Conservation (phyloP, 768 basidiomycete genomes). For the Lentinula raphanica region DNA sequence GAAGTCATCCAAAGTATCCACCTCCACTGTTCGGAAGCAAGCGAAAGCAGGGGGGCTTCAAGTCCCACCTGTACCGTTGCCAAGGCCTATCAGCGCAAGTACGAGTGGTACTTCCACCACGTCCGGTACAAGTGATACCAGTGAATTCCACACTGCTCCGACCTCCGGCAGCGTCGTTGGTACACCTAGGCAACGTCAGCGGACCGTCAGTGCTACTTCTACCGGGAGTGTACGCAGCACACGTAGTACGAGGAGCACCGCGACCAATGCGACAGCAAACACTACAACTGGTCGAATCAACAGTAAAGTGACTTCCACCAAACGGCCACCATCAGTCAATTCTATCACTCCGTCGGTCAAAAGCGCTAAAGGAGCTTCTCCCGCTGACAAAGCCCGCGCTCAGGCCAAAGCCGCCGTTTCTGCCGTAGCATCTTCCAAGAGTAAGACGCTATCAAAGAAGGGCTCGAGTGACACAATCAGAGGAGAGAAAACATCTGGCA, state of each 20-base stretch:
- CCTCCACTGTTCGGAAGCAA: constrained; percentile 2
- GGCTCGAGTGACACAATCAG: constrained; percentile 31
- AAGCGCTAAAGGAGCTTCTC: background rate
- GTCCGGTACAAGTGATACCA: background rate
- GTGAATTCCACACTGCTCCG: constrained; percentile 4
- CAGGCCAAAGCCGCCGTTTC: background rate
- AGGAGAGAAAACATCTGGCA: background rate
- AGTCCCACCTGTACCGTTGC: background rate
- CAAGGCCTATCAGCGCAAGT: constrained; percentile 4
- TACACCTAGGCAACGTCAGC: constrained; percentile 3
- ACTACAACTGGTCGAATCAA: background rate
- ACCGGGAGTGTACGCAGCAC: constrained; percentile 9
- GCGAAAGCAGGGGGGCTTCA: background rate
- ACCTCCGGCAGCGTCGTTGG: background rate
- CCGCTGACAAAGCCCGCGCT: background rate
- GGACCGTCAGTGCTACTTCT: constrained; percentile 7
- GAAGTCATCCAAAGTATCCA: constrained; percentile 5
- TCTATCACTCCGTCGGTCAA: background rate
- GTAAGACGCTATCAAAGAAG: constrained; percentile 27
- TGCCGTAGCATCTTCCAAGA: constrained; percentile 4
- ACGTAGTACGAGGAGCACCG: constrained; percentile 2
- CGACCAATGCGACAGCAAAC: constrained; percentile 1
- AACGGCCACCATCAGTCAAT: background rate
- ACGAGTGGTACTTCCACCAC: constrained; percentile 1
- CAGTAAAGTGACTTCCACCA: background rate